Conservation (phyloP, 352 stramenopile species). For the Plasmopara halstedii region DNA sequence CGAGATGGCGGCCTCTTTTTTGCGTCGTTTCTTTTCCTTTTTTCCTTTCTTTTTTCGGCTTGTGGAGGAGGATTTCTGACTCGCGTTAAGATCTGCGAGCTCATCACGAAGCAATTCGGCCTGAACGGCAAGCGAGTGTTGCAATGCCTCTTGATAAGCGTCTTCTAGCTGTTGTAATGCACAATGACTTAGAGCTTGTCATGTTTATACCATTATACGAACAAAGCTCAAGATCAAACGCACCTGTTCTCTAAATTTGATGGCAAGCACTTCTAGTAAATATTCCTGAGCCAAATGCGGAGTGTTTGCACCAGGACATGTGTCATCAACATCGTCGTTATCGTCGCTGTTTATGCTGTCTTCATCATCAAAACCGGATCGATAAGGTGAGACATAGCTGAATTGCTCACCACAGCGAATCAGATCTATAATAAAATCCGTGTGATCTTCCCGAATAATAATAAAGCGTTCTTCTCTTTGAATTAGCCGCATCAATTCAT, state of each 20-base stretch:
- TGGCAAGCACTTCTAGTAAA: slow-evolving; percentile 64
- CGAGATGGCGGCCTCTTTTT: slow-evolving; percentile 39
- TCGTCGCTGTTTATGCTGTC: slow-evolving; percentile 39
- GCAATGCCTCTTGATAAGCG: slow-evolving; percentile 67
- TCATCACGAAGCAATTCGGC: slow-evolving; percentile 68
- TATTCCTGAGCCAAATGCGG: slow-evolving; percentile 73
- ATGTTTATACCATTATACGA: background rate
- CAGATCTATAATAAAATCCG: slow-evolving; percentile 74
- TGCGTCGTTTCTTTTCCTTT: slow-evolving; percentile 70
- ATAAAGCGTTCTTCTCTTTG: slow-evolving; percentile 79
- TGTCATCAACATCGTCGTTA: slow-evolving; percentile 50
- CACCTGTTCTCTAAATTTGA: slow-evolving; percentile 77
- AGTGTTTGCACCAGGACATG: slow-evolving; percentile 68
- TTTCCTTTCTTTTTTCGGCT: slow-evolving; percentile 72
- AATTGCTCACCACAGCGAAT: slow-evolving; percentile 75
- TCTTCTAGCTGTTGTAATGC: slow-evolving; percentile 40
- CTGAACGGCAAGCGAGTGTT: slow-evolving; percentile 67
- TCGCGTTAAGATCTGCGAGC: slow-evolving; percentile 56
- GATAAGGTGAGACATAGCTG: slow-evolving; percentile 50
- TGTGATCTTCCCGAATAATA: slow-evolving; percentile 76
- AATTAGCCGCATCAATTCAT: slow-evolving; percentile 64
- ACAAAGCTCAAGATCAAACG: background rate
- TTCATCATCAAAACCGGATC: slow-evolving; percentile 28
- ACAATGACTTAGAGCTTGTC: slow-evolving; percentile 9
- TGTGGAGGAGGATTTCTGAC: slow-evolving; percentile 37